Evolutionary conservation across 306 rosid species (phyloP).

Genomic region (Inga leiocalycina): DNA sequence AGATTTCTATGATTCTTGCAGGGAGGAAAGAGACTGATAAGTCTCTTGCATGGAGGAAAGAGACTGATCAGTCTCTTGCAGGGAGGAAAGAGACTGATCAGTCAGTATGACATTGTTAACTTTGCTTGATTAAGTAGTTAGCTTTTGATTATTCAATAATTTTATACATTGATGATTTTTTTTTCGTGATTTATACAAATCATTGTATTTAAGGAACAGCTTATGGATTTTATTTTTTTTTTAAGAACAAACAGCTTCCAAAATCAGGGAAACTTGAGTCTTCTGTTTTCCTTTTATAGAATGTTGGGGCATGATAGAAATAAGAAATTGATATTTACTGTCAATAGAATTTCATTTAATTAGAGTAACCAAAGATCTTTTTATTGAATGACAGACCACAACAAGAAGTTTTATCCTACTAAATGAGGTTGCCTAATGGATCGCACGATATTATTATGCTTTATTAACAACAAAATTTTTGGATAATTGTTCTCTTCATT

Average conservation of each 20-base stretch:
- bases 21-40: background rate
- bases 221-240: background rate
- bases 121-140: background rate
- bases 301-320: background rate
- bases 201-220: background rate
- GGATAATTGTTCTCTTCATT: too few relatives aligned
- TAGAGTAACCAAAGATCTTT: background rate
- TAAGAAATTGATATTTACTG: background rate
- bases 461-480: too few relatives aligned
- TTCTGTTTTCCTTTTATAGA: background rate
- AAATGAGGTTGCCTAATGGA: too few relatives aligned
- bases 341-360: background rate
- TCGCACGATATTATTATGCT: too few relatives aligned
- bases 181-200: background rate
- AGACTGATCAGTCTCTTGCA: background rate
- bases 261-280: background rate
- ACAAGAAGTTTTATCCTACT: too few relatives aligned
- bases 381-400: background rate
- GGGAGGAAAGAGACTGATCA: background rate
- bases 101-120: background rate
- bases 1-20: constrained; percentile 41
- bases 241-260: background rate
- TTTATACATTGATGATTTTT: background rate
- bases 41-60: background rate
- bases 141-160: background rate